Evolutionary conservation across 2,329 filamentous ascomycete species (phyloP).

Genomic region (Trichoderma semiorbis): DNA sequence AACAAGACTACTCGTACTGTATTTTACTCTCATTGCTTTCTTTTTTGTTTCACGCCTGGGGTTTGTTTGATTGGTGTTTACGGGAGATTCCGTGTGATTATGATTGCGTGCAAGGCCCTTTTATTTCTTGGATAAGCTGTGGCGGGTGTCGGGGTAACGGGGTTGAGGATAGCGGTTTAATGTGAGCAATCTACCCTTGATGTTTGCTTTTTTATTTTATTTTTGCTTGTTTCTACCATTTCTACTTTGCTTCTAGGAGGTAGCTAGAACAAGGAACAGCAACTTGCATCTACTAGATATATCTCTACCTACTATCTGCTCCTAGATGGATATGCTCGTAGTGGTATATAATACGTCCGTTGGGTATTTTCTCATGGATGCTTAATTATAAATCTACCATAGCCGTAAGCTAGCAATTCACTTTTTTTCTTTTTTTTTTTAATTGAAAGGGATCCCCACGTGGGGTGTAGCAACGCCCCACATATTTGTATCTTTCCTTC

Average conservation of each 20-base stretch:
- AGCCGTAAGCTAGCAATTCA: background rate
- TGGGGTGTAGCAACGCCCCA: background rate
- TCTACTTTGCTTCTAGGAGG: background rate
- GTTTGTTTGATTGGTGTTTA: background rate
- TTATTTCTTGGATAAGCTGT: background rate
- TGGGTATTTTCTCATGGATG: background rate
- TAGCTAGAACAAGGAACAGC: too few relatives aligned
- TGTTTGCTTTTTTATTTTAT: background rate
- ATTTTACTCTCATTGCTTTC: background rate
- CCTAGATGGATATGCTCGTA: background rate
- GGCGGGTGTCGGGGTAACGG: background rate
- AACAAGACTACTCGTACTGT: background rate
- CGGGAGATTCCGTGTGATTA: background rate
- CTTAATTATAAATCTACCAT: too few relatives aligned
- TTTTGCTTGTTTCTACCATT: background rate
- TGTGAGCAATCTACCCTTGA: background rate
- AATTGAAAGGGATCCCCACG: slow-evolving; percentile 1
- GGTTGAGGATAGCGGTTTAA: background rate
- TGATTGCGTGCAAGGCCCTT: background rate
- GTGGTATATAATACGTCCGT: background rate
- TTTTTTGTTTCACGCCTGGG: slow-evolving; percentile 2
- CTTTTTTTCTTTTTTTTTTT: background rate
- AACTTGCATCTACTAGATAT: background rate
- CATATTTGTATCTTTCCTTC: background rate
- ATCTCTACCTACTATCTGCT: background rate